Evolutionary conservation across 1,284 basidiomycete genomes (phyloP), one percentile per base, ranked within the genome.

Genomic region (Retiboletus fuscus): DNA sequence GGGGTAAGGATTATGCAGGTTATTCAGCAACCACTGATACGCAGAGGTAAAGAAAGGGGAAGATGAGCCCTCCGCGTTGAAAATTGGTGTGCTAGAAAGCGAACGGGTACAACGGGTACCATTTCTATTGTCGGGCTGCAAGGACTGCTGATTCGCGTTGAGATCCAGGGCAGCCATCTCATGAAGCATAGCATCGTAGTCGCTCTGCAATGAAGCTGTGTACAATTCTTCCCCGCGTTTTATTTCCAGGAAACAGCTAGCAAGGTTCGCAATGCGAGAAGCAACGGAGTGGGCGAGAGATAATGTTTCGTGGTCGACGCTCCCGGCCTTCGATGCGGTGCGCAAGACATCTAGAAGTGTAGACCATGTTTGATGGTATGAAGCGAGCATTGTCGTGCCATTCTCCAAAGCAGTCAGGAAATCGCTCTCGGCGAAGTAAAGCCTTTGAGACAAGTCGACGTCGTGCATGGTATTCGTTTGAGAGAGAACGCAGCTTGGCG

Each of bases 1-100:
- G 0, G 89, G 89, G 8, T 34, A 34, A 34, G 34, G 89, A 64
- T 89, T 85, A 61, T 86, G 83, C 2, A 89, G 61, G 68, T 90
- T 85, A 0, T 81, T 64, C 7, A 87, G 6, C 0, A 90, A 70
- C 88, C 89, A 78, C 11, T 5, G 64, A 46, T 72, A 12, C 0
- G 70, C 63, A 3, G 64, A 0, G 0, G 2, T 3, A 1, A 69
- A 10, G 3, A 70, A 67, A 0, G 62, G n/a, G 11, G 75, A n/a
- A 0, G 43, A 39, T 2, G 61, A 57, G 2, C 22, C 3, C 1
- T 55, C 55, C 2, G 3, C 18, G 11, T 41, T 34, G 0, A 7
- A 5, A 13, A 7, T 12, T 1, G 41, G 13, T 18, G 46, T 49
- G 43, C 43, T 44, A 44, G 16, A 44, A 44, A 8, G 43, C 43